Percentiles rank a stretch among this genome's conserved stretches.
These are phyloP conservation scores for Verticillium albo-atrum DNA, from an alignment of 2,329 filamentous ascomycete genomes.

Conservation along the genomic window DNA sequence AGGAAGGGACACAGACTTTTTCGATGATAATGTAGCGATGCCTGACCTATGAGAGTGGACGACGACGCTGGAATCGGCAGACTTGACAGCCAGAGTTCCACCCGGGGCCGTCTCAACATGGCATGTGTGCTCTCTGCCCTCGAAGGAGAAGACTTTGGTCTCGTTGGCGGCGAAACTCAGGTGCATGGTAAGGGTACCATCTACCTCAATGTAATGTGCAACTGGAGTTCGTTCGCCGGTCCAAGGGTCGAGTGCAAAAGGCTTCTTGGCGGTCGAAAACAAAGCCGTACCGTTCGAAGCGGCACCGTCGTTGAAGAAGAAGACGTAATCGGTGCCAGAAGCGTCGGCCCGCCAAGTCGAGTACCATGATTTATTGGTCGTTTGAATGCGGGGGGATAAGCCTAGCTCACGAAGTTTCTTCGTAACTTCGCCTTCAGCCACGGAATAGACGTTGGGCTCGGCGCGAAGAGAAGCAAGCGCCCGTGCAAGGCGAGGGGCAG, in stretches of 20 bases:
- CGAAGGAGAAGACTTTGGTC: slow-evolving; percentile 4
- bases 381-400: background rate
- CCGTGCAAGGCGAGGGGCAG: background rate
- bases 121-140: background rate
- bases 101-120: background rate
- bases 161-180: slow-evolving; percentile 3
- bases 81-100: background rate
- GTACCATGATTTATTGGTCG: slow-evolving; percentile 4
- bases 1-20: background rate
- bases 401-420: background rate
- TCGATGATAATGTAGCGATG: background rate
- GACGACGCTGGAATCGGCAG: background rate
- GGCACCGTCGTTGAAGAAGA: background rate
- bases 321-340: background rate
- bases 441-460: background rate
- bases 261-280: background rate
- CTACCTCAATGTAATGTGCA: background rate
- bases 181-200: background rate
- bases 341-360: slow-evolving; percentile 3
- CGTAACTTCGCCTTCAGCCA: background rate
- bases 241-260: slow-evolving; percentile 6
- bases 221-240: slow-evolving; percentile 1
- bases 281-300: background rate
- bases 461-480: background rate
- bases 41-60: background rate